Evolutionary conservation across 179 eudicot species (phyloP).

Genomic region (Actinidia arguta): DNA sequence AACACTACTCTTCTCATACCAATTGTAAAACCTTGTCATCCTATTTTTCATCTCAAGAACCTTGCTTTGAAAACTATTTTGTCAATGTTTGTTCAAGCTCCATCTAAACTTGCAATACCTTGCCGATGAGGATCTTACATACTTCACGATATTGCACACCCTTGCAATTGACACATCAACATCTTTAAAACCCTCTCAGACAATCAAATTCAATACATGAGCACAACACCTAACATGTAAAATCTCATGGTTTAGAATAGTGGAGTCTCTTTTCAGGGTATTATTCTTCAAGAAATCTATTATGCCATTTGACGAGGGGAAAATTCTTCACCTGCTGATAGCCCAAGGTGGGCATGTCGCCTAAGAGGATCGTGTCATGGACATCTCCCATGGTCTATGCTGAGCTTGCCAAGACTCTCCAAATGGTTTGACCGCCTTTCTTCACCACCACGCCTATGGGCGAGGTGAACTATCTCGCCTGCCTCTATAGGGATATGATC

Average conservation of each 20-base stretch:
- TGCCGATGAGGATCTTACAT: neutral
- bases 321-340: too few relatives aligned
- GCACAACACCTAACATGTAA: slow-evolving; percentile 1
- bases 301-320: too few relatives aligned
- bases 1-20: neutral
- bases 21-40: neutral
- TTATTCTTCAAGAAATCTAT: neutral
- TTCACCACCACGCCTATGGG: too few relatives aligned
- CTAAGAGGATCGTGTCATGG: too few relatives aligned
- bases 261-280: neutral
- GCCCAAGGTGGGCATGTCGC: too few relatives aligned
- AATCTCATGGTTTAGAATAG: neutral
- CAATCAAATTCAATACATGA: neutral
- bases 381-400: too few relatives aligned
- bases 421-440: too few relatives aligned
- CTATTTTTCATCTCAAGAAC: neutral
- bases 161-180: neutral
- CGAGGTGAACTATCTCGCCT: too few relatives aligned
- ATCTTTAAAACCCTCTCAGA: neutral
- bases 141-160: neutral
- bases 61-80: neutral
- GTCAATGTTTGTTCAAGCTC: neutral
- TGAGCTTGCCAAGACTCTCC: too few relatives aligned
- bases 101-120: neutral
- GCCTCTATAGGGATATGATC: too few relatives aligned